phyloP scores from a whole-genome alignment of 225 moss, liverwort and hornwort genomes.

The Rhytidiadelphus loreus region DNA sequence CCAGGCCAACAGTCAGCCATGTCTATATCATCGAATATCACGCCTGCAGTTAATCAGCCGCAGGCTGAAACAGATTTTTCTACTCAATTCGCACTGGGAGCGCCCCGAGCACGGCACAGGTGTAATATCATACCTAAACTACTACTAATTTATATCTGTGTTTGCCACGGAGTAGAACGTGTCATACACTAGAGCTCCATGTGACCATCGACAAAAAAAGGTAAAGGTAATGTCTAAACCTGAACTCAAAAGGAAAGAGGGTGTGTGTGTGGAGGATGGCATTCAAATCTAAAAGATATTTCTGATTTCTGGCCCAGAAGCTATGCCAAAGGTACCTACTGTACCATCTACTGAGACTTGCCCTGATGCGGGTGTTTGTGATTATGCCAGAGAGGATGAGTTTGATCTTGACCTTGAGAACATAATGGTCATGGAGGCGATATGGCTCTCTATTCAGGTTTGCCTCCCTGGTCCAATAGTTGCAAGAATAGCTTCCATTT shows the following conservation, averaged over 20 bases:
- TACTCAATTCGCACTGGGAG: background rate
- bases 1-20: conserved; percentile 12
- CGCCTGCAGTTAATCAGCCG: conserved; percentile 1
- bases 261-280: background rate
- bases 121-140: background rate
- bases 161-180: background rate
- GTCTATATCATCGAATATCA: background rate
- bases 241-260: background rate
- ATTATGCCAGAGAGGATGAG: conserved; percentile 32
- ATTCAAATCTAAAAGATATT: background rate
- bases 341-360: background rate
- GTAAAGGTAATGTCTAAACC: background rate
- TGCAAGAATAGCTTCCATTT: background rate
- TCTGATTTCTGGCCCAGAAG: background rate
- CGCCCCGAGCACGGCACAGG: conserved; percentile 10
- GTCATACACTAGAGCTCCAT: background rate
- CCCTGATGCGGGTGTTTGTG: background rate
- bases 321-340: background rate
- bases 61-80: background rate
- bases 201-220: background rate
- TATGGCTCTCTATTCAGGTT: conserved; percentile 64
- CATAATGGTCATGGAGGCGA: conserved; percentile 68
- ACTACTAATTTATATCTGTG: background rate
- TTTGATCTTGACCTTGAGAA: conserved; percentile 53
- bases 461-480: background rate